Percentiles rank a stretch among this genome's conserved stretches.
Evolutionary conservation across 345 rosid species (phyloP).

Genomic region (Sonneratia alba): DNA sequence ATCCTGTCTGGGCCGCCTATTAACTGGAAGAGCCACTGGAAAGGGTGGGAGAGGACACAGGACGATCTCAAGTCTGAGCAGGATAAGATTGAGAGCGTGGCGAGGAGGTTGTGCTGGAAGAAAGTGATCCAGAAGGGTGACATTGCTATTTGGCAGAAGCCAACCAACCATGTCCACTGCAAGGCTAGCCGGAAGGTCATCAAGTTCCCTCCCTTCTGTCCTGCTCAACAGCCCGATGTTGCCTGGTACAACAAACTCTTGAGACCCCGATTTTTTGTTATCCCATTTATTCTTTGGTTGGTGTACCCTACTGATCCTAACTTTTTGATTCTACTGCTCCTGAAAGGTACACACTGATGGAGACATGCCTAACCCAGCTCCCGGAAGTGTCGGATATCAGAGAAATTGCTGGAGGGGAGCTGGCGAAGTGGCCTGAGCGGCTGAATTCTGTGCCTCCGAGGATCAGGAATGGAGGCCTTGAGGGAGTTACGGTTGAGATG

Average conservation of each 20-base stretch:
- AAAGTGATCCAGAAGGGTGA: conserved; percentile 53
- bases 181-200: conserved; percentile 37
- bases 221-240: conserved; percentile 50
- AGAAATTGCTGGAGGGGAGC: conserved; percentile 61
- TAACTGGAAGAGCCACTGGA: conserved; percentile 72
- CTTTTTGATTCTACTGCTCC: background rate
- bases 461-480: conserved; percentile 42
- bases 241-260: conserved; percentile 46
- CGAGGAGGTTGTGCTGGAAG: conserved; percentile 82
- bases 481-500: conserved; percentile 40
- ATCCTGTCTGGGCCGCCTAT: conserved; percentile 88
- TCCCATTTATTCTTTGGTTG: too few relatives aligned
- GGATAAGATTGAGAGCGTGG: conserved; percentile 39
- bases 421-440: conserved; percentile 79
- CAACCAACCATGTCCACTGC: conserved; percentile 76
- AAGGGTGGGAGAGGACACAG: conserved; percentile 67
- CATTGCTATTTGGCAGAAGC: conserved; percentile 83
- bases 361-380: conserved; percentile 66
- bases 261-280: background rate
- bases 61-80: conserved; percentile 62
- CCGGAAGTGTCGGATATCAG: conserved; percentile 54
- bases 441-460: conserved; percentile 70
- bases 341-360: conserved; percentile 70
- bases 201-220: conserved; percentile 61
- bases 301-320: too few relatives aligned